Base-by-base conservation (phyloP, 192 early-diverging fungal genomes). In the Dimargaris cristalligena region DNA sequence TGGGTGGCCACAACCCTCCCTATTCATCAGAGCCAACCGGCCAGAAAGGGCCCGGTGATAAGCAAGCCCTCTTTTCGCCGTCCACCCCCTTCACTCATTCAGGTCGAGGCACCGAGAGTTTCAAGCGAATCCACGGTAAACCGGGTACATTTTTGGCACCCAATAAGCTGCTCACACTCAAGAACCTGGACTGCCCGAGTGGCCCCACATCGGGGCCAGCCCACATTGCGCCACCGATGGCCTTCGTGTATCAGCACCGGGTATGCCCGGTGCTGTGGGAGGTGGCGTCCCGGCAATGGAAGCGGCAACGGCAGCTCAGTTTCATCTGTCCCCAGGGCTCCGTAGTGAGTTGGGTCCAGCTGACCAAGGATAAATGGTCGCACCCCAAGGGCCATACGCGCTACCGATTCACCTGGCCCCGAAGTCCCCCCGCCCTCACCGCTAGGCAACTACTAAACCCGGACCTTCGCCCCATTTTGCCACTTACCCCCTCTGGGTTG, bases 271-370 rank as follows among this genome's bases (percentile, higher is more conserved):
- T 56, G 16, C 34, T 56, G 34, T 56, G 54, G 54, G 54, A 56
- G 30, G 54, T 56, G 32, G 34, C 18, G 4, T 34, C 54, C 54
- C 54, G 54, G 34, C 54, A 33, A 16, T 56, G 54, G 54, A 28
- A 33, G 0, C 30, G 34, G 31, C 54, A 56, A 23, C 10, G 34
- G 18, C 29, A 33, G 18, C 34, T 56, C 3, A 31, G 20, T 3
- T 56, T 56, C 29, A 56, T 56, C 32, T 34, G 34, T 20, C 54
- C 54, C 20, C 26, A 29, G 31, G 34, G 11, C 9, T 34, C 54
- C 47, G 41, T 46, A 44, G 50, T 30, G 38, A 46, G 4, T 31
- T 51, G 44, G 56, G 29, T 34, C 18, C 46, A 45, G 22, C 33
- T 67, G 18, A 38, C 31, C 23, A 41, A 2, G 20, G 47, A 44